A percentile compares a stretch with the other conserved stretches of the same genome.
Conservation (phyloP, 2,329 filamentous ascomycete genomes). For the Malbranchea zuffiana region DNA sequence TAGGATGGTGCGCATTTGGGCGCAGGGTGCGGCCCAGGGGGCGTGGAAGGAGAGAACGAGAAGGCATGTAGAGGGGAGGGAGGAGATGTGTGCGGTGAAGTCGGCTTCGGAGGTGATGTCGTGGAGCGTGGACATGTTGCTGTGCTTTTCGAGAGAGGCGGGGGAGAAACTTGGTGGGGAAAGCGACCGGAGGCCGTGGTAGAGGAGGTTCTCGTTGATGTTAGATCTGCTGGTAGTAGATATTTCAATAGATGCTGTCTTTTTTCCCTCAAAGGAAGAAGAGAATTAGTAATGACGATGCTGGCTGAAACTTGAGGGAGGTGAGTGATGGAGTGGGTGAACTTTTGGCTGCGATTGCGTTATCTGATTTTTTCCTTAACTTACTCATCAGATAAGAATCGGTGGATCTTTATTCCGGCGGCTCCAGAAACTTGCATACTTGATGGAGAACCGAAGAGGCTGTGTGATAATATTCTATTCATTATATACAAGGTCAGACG, state of each 20-base stretch:
- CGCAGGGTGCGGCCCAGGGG: conserved; percentile 91
- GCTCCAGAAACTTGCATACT: too few relatives aligned
- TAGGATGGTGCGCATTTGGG: conserved; percentile 83
- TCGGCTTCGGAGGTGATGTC: conserved; percentile 64
- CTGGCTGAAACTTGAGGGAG: too few relatives aligned
- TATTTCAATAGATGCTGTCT: neutral
- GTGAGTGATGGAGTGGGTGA: too few relatives aligned
- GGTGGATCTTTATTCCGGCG: too few relatives aligned
- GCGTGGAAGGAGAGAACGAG: conserved; percentile 90
- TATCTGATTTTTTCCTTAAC: conserved; percentile 11
- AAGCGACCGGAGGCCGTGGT: too few relatives aligned
- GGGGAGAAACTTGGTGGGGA: too few relatives aligned
- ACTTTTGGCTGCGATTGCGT: conserved; percentile 10
- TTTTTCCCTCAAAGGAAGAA: neutral
- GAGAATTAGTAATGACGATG: neutral
- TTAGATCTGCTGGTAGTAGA: too few relatives aligned
- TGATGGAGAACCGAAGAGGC: too few relatives aligned
- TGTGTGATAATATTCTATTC: too few relatives aligned
- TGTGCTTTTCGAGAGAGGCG: neutral
- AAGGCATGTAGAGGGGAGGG: conserved; percentile 58
- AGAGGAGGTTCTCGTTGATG: too few relatives aligned
- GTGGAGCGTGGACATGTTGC: conserved; percentile 60
- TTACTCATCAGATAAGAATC: conserved; percentile 3
- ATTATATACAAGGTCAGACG: too few relatives aligned
- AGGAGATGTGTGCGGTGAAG: conserved; percentile 59